phyloP scores from a whole-genome alignment of 139 green algal genomes.

The Axilococcus clingmanii region DNA sequence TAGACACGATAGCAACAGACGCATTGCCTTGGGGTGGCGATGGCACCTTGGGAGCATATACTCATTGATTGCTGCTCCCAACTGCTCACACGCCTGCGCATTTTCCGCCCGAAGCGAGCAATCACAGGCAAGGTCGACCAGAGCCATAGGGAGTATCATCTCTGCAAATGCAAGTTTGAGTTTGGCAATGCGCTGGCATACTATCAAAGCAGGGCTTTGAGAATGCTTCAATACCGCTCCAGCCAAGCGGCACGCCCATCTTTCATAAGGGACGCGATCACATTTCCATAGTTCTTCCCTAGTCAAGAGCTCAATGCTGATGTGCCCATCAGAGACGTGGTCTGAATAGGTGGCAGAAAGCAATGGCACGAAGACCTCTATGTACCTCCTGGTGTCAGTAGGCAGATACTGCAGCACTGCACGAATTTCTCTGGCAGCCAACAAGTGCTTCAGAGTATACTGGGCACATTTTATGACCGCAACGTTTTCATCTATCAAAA shows the following conservation, averaged over 20 bases:
- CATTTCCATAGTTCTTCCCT: too few relatives aligned
- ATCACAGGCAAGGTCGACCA: slow-evolving; percentile 31
- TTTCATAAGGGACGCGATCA: background rate
- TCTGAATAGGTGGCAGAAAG: too few relatives aligned
- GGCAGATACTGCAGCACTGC: background rate
- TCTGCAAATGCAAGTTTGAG: slow-evolving; percentile 44
- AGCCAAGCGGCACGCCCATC: slow-evolving; percentile 16
- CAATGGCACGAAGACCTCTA: background rate
- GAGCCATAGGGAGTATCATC: slow-evolving; percentile 39
- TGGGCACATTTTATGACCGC: slow-evolving; percentile 25
- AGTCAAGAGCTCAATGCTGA: too few relatives aligned
- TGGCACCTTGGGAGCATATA: slow-evolving; percentile 12
- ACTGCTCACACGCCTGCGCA: too few relatives aligned
- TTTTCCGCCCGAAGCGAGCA: background rate
- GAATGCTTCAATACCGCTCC: slow-evolving; percentile 5
- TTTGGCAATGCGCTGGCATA: slow-evolving; percentile 38
- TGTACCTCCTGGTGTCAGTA: slow-evolving; percentile 13
- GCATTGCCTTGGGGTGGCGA: slow-evolving; percentile 24
- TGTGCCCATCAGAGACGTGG: too few relatives aligned
- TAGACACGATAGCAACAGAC: slow-evolving; percentile 42
- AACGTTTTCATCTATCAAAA: slow-evolving; percentile 29
- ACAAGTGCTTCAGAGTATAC: slow-evolving; percentile 17
- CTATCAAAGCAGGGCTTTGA: slow-evolving; percentile 42
- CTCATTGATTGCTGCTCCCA: slow-evolving; percentile 1
- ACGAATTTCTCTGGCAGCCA: slow-evolving; percentile 4